Percentiles rank a stretch among this genome's conserved stretches.
These are phyloP conservation scores for Plasmodium yoelii DNA, from an alignment of 169 alveolate species.

Conservation along the genomic window DNA sequence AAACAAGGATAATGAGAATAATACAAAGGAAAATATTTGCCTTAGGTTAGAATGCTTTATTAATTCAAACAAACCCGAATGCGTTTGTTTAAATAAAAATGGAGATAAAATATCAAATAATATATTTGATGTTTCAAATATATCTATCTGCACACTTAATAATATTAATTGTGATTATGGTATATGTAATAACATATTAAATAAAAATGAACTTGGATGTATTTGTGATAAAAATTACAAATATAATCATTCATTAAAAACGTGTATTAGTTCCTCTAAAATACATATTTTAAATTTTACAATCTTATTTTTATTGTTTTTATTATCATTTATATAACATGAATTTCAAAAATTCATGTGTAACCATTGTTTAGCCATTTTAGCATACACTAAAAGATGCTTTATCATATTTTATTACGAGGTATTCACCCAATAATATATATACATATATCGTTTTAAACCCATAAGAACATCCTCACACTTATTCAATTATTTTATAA, in stretches of 20 bases:
- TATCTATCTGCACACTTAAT: conserved; percentile 58
- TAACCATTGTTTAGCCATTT: too few relatives aligned
- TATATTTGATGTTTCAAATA: conserved; percentile 61
- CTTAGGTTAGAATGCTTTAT: conserved; percentile 57
- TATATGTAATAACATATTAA: conserved; percentile 30
- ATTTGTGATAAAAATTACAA: conserved; percentile 48
- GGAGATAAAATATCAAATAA: conserved; percentile 27
- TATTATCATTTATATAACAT: not conserved
- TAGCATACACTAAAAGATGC: too few relatives aligned
- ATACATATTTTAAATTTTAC: conserved; percentile 4
- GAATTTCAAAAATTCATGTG: too few relatives aligned
- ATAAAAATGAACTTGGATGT: conserved; percentile 48
- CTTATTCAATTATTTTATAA: too few relatives aligned
- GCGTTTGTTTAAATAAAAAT: conserved; percentile 33
- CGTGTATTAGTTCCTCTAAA: conserved; percentile 21
- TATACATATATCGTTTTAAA: too few relatives aligned
- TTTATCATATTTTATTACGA: too few relatives aligned
- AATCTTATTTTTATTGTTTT: conserved; percentile 1
- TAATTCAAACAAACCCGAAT: conserved; percentile 20
- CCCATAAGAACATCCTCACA: too few relatives aligned
- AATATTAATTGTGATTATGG: conserved; percentile 60
- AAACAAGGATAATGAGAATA: not conserved
- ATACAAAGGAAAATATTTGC: conserved; percentile 17
- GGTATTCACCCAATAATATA: too few relatives aligned
- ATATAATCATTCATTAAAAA: conserved; percentile 36